Conservation (phyloP, 768 basidiomycete genomes). For the Trametes meyenii region DNA sequence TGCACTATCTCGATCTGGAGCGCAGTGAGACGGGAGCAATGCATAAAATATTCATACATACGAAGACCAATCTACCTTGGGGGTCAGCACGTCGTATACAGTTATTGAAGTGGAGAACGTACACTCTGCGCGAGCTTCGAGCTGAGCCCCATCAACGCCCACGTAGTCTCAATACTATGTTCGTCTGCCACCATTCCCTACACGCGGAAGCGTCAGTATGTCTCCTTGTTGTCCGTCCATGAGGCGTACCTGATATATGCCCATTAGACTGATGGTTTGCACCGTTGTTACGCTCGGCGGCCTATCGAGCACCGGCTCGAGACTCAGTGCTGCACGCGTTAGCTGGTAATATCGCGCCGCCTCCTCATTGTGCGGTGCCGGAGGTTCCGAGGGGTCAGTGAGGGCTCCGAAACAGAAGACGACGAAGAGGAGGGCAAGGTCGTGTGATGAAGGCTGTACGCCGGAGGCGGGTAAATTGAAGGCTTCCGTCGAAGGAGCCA, state of each 20-base stretch:
- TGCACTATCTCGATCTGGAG: conserved; percentile 70
- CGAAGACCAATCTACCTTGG: conserved; percentile 46
- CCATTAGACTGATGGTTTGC: conserved; percentile 11
- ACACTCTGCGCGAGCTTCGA: conserved; percentile 65
- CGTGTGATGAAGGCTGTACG: conserved; percentile 31
- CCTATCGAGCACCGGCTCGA: conserved; percentile 70
- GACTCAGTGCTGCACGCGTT: conserved; percentile 62
- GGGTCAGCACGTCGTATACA: not conserved
- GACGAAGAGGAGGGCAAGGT: conserved; percentile 37
- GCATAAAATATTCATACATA: conserved; percentile 39
- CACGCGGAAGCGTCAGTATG: too few relatives aligned
- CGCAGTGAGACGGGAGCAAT: conserved; percentile 24
- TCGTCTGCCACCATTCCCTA: conserved; percentile 68
- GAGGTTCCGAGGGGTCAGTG: conserved; percentile 33
- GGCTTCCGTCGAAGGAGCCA: conserved; percentile 31
- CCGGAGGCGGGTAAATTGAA: conserved; percentile 13
- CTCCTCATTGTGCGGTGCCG: conserved; percentile 44
- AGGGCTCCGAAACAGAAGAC: conserved; percentile 38
- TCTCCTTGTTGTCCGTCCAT: too few relatives aligned
- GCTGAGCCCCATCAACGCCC: conserved; percentile 56
- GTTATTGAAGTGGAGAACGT: conserved; percentile 31
- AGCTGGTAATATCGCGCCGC: conserved; percentile 53
- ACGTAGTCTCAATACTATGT: conserved; percentile 50
- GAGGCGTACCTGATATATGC: conserved; percentile 16
- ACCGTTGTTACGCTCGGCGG: conserved; percentile 57